Evolutionary conservation across 73 alveolate species (phyloP).

Genomic region (Paramecium caudatum): DNA sequence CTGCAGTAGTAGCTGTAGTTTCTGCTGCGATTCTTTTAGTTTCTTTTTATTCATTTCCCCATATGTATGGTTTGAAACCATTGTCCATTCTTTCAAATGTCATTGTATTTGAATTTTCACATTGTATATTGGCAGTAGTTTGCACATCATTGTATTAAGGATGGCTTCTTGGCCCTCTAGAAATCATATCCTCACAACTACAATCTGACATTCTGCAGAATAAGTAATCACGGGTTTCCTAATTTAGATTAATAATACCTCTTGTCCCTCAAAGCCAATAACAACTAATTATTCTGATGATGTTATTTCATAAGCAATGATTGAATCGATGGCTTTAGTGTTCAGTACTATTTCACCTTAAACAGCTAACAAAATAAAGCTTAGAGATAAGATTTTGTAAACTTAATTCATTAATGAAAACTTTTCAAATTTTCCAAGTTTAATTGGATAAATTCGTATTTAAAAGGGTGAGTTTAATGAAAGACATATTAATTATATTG

Average conservation of each 20-base stretch:
- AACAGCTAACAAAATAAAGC: not conserved
- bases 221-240: conserved; percentile 22
- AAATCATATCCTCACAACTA: conserved; percentile 30
- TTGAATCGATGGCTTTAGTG: not conserved
- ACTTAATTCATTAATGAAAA: too few species aligned
- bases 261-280: not conserved
- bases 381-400: not conserved
- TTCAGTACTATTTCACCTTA: not conserved
- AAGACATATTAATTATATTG: too few species aligned
- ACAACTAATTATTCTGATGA: conserved; percentile 18
- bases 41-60: conserved; percentile 4
- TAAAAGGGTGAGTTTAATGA: too few species aligned
- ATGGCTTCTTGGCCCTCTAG: conserved; percentile 52
- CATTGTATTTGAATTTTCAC: not conserved
- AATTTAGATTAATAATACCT: not conserved
- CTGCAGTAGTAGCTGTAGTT: too few species aligned
- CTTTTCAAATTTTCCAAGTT: too few species aligned
- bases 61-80: not conserved
- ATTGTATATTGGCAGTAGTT: not conserved
- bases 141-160: not conserved
- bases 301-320: not conserved
- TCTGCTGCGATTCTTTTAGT: not conserved
- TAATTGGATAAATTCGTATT: too few species aligned
- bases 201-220: conserved; percentile 2
- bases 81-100: conserved; percentile 41